Base-by-base conservation (phyloP, 495 filamentous ascomycete genomes). In the Astrothelium macrocarpum region DNA sequence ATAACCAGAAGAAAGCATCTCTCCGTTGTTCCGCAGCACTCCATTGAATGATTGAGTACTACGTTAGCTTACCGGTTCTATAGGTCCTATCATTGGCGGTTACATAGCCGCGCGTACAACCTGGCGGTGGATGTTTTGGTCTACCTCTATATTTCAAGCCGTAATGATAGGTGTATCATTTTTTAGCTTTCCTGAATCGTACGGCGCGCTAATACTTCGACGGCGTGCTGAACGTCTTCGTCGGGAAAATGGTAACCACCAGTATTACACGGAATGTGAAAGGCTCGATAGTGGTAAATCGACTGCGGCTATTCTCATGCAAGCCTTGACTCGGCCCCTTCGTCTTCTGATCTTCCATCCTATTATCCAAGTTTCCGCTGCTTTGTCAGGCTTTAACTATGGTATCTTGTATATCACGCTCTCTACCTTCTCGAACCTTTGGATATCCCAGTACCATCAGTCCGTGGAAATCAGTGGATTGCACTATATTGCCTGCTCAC, bases 121-220 rank as follows among this genome's bases (percentile, higher is more conserved):
- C 0, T 72, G 70, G 70, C 61, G 70, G 16, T 72, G 70, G 68
- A 67, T 69, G 42, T 70, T 70, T 53, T 72, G 68, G 68, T 62
- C 64, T 0, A 70, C 67, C 1, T 64, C 68, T n/a, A 64, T 66
- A n/a, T 64, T 68, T 29, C 59, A 64, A 28, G 39, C 28, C 29
- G 62, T 45, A 3, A 28, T 64, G 36, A 56, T 59, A 25, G 11
- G 60, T 32, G 29, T 56, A 2, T 60, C 32, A 12, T 62, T 67
- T 31, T 28, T 58, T 23, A n/a, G 29, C 29, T 59, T 64, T 28
- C 49, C 43, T 25, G 65, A 67, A 32, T 64, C 65, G 25, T 66
- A 59, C 46, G 61, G 34, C 16, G 46, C 64, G 7, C 45, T 60
- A 32, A 62, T 66, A 42, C 61, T 63, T 18, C 14, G 26, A 23